A percentile compares a stretch with the other conserved stretches of the same genome.
phyloP scores from a whole-genome alignment of 768 basidiomycete genomes.

The Leucosporidium creatinivorum region DNA sequence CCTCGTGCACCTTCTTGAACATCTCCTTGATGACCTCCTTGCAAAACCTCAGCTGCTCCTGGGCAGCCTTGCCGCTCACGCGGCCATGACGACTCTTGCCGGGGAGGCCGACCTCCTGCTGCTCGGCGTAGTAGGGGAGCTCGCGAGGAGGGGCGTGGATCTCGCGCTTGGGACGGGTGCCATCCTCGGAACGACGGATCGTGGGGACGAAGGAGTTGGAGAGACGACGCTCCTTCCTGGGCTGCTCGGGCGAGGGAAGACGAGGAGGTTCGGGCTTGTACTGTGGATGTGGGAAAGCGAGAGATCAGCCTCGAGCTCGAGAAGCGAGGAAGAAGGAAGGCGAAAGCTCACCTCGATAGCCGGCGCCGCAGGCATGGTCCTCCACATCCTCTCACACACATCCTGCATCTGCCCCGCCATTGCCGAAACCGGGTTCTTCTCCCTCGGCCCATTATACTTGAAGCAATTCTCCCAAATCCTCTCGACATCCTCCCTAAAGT shows the following conservation, averaged over 20 bases:
- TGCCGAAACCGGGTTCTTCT: conserved; percentile 61
- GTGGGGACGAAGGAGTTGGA: conserved; percentile 51
- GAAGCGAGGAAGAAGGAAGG: conserved; percentile 7
- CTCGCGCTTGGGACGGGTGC: conserved; percentile 82
- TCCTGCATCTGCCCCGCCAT: conserved; percentile 76
- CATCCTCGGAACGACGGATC: conserved; percentile 59
- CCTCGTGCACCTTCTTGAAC: conserved; percentile 67
- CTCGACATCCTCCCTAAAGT: conserved; percentile 77
- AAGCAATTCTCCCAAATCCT: conserved; percentile 80
- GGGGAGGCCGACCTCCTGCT: conserved; percentile 37
- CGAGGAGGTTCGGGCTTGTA: conserved; percentile 28
- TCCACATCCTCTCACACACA: conserved; percentile 79
- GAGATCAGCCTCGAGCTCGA: conserved; percentile 3
- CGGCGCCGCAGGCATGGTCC: conserved; percentile 66
- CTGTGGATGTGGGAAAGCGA: not conserved
- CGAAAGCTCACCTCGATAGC: conserved; percentile 1
- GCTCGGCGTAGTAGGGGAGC: conserved; percentile 64
- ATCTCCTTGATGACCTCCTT: conserved; percentile 65
- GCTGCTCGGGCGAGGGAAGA: conserved; percentile 4
- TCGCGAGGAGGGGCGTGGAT: conserved; percentile 96
- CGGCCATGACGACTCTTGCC: conserved; percentile 19
- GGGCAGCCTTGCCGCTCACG: conserved; percentile 59
- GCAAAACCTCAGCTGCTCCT: conserved; percentile 80
- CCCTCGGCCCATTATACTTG: conserved; percentile 80
- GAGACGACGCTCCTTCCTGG: conserved; percentile 12